A percentile compares a stretch with the other conserved stretches of the same genome.
Conservation (phyloP, 768 basidiomycete genomes). For the Agrocybe chaxingu region DNA sequence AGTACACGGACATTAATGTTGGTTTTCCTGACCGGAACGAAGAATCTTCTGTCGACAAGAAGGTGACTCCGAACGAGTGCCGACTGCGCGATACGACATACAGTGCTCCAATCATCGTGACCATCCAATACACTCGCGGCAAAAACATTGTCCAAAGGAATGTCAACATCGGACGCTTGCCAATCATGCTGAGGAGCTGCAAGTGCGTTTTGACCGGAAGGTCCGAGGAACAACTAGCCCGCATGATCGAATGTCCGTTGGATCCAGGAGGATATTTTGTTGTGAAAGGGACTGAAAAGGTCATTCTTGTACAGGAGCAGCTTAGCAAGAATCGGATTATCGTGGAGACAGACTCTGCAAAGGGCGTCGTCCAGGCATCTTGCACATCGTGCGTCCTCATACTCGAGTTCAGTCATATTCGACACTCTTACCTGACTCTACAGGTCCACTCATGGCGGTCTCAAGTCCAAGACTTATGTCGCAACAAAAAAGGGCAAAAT, state of each 20-base stretch:
- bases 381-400: constrained; percentile 81
- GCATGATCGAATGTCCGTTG: constrained; percentile 94
- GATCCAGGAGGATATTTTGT: constrained; percentile 99
- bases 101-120: constrained; percentile 88
- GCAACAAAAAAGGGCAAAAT: constrained; percentile 93
- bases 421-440: constrained; percentile 2
- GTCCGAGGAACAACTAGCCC: constrained; percentile 79
- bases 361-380: constrained; percentile 89
- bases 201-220: constrained; percentile 87
- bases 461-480: constrained; percentile 98
- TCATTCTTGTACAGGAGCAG: constrained; percentile 98
- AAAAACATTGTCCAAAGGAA: constrained; percentile 85
- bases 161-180: constrained; percentile 86
- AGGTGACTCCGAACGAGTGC: constrained; percentile 95
- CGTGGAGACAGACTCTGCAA: constrained; percentile 89
- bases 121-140: constrained; percentile 92
- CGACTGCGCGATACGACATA: constrained; percentile 95
- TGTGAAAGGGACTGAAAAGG: constrained; percentile 98
- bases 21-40: constrained; percentile 91
- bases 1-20: constrained; percentile 93
- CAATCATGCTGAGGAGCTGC: constrained; percentile 95
- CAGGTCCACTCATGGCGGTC: constrained; percentile 77
- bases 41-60: constrained; percentile 69
- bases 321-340: constrained; percentile 99
- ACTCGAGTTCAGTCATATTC: constrained; percentile 1